Evolutionary conservation across 2,329 filamentous ascomycete genomes (phyloP).

Genomic region (Cercospora sesami): DNA sequence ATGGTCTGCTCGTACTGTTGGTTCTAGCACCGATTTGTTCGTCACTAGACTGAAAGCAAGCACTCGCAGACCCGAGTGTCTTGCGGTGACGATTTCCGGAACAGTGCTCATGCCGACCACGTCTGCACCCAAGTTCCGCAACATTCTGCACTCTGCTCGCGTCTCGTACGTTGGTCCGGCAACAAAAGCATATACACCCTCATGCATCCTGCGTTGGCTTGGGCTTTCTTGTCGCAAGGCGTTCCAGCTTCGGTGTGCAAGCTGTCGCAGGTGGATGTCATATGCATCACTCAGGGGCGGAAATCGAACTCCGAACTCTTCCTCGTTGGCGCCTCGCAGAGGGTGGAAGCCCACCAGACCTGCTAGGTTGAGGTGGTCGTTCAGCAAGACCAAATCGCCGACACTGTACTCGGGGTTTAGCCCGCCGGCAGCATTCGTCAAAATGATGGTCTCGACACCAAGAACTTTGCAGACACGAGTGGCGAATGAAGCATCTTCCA

Average conservation of each 20-base stretch:
- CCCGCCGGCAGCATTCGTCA: conserved; percentile 68
- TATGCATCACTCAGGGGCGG: conserved; percentile 66
- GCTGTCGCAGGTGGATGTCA: conserved; percentile 60
- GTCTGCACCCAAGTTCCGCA: conserved; percentile 62
- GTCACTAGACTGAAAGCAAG: conserved; percentile 67
- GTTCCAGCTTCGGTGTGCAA: conserved; percentile 59
- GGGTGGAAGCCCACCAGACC: conserved; percentile 63
- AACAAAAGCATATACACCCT: conserved; percentile 67
- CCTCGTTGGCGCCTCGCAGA: conserved; percentile 61
- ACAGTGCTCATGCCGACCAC: conserved; percentile 72
- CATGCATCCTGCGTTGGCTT: conserved; percentile 56
- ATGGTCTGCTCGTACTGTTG: conserved; percentile 60
- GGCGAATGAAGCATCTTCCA: conserved; percentile 63
- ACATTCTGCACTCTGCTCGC: conserved; percentile 63
- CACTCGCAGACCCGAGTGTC: conserved; percentile 63
- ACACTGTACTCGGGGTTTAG: conserved; percentile 64
- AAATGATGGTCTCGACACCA: conserved; percentile 61
- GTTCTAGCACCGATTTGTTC: conserved; percentile 62
- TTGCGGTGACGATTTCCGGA: conserved; percentile 66
- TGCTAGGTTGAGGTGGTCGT: conserved; percentile 66
- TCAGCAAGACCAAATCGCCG: conserved; percentile 65
- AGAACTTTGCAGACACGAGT: conserved; percentile 64
- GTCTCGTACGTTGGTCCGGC: conserved; percentile 66
- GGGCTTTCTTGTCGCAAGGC: conserved; percentile 47
- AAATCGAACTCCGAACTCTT: conserved; percentile 63